Percentiles rank a stretch among this genome's conserved stretches.
Conservation (phyloP, 805 yeast genomes). For the Pichia paraexigua region DNA sequence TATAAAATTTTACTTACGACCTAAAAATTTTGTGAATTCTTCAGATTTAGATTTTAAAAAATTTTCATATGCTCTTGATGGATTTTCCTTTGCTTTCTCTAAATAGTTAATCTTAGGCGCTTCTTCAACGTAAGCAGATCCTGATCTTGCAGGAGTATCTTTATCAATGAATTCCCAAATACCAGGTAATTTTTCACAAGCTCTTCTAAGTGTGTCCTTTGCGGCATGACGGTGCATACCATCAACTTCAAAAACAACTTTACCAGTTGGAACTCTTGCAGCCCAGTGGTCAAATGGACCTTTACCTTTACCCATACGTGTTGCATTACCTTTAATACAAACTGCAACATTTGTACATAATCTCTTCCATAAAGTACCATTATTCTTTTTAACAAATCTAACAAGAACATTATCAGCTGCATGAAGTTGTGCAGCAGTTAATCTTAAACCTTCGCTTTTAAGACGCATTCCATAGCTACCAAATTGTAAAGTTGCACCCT, state of each 20-base stretch:
- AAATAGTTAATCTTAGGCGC: constrained; percentile 45
- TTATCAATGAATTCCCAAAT: constrained; percentile 73
- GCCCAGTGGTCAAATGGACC: constrained; percentile 98
- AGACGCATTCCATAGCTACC: constrained; percentile 85
- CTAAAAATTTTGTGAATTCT: constrained; percentile 37
- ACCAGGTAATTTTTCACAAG: constrained; percentile 89
- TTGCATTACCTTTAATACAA: constrained; percentile 94
- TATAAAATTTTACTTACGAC: constrained; percentile 18
- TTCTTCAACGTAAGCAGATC: constrained; percentile 45
- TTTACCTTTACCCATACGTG: constrained; percentile 99
- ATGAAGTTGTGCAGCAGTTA: constrained; percentile 79
- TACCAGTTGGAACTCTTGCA: constrained; percentile 91
- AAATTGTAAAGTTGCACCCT: constrained; percentile 74
- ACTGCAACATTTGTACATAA: constrained; percentile 81
- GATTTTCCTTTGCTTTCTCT: constrained; percentile 46
- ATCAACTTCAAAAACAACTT: constrained; percentile 75
- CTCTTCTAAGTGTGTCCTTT: constrained; percentile 81
- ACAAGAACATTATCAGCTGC: constrained; percentile 85
- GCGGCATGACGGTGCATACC: constrained; percentile 82
- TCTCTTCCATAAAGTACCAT: constrained; percentile 72
- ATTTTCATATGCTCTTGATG: constrained; percentile 58
- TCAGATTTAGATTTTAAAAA: constrained; percentile 42
- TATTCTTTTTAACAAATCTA: constrained; percentile 74
- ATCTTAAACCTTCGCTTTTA: constrained; percentile 77
- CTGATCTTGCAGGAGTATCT: constrained; percentile 61